These are phyloP conservation scores for Kitagawia praeruptora DNA, from an alignment of 129 eudicot species.

Conservation along the genomic window DNA sequence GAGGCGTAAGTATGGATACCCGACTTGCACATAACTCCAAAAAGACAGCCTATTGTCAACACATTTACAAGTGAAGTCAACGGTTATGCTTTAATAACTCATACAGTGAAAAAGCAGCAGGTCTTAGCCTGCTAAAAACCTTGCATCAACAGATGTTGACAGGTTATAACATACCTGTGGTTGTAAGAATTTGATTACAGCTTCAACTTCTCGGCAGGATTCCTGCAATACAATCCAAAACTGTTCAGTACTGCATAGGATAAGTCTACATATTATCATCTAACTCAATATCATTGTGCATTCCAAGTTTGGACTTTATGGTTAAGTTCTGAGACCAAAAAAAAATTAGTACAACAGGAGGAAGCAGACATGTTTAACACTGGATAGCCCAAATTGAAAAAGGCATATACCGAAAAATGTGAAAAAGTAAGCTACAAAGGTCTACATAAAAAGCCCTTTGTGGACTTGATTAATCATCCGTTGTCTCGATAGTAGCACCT, in stretches of 20 bases:
- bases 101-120: conserved; percentile 5
- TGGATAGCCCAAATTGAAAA: not conserved
- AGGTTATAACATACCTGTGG: conserved; percentile 65
- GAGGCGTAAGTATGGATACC: conserved; percentile 70
- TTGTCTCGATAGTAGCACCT: not conserved
- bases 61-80: conserved; percentile 12
- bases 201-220: conserved; percentile 91
- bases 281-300: not conserved
- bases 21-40: conserved; percentile 91
- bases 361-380: not conserved
- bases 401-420: not conserved
- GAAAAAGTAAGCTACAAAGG: not conserved
- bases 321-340: not conserved
- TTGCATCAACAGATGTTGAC: conserved; percentile 19
- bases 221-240: conserved; percentile 40
- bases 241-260: not conserved
- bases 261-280: too few relatives aligned
- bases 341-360: too few relatives aligned
- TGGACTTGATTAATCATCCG: too few relatives aligned
- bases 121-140: conserved; percentile 8
- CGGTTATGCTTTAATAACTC: not conserved
- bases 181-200: conserved; percentile 72
- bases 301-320: not conserved
- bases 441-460: not conserved
- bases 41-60: conserved; percentile 67